Evolutionary conservation across 169 alveolate species (phyloP).

Genomic region (Pseudocohnilembus persalinus): DNA sequence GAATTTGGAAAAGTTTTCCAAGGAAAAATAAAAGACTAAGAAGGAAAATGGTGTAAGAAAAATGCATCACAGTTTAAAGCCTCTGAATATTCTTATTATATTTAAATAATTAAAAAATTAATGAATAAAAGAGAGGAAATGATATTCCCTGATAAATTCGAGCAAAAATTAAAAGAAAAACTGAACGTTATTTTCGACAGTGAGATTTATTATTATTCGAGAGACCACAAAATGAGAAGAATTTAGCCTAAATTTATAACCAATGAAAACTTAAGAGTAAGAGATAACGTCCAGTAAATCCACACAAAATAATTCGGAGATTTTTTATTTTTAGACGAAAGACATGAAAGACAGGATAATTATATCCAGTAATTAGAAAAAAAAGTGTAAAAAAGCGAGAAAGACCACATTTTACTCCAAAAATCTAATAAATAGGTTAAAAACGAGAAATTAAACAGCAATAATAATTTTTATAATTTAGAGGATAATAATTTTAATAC

Average conservation of each 20-base stretch:
- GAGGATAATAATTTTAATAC: too few species aligned
- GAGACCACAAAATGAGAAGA: slow-evolving; percentile 14
- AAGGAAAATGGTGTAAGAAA: too few species aligned
- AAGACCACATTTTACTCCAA: not conserved
- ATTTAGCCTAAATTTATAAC: slow-evolving; percentile 7
- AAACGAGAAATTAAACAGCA: not conserved
- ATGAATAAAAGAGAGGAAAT: not conserved
- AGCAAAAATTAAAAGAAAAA: not conserved
- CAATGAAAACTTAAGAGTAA: slow-evolving; percentile 21
- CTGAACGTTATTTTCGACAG: not conserved
- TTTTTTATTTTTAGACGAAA: too few species aligned
- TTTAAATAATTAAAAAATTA: too few species aligned
- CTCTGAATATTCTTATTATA: too few species aligned
- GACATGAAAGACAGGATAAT: not conserved
- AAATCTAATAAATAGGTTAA: not conserved
- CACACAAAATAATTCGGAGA: not conserved
- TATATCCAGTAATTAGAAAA: not conserved
- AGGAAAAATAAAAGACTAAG: too few species aligned
- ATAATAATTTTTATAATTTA: too few species aligned
- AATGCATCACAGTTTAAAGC: too few species aligned
- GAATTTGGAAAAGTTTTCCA: slow-evolving; percentile 7
- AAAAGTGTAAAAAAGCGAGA: not conserved
- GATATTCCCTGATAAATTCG: not conserved
- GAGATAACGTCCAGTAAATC: not conserved
- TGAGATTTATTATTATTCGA: not conserved